phyloP scores from a whole-genome alignment of 192 early-diverging fungal species.

The Coemansia interrupta region DNA sequence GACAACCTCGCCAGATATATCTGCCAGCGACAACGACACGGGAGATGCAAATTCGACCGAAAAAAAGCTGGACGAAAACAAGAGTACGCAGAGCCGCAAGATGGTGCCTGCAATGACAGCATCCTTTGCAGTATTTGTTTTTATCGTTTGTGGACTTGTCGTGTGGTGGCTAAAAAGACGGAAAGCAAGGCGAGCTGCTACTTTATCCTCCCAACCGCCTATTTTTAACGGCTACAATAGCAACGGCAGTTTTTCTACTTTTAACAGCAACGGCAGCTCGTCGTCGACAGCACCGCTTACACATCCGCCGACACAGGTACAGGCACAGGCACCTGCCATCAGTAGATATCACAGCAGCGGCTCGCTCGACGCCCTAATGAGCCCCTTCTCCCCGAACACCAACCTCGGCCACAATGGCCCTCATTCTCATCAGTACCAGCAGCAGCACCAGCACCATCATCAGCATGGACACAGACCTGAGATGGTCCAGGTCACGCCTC shows the following conservation, averaged over 20 bases:
- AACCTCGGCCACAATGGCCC: not conserved
- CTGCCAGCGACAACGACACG: not conserved
- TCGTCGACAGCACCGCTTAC: not conserved
- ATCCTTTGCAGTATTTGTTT: not conserved
- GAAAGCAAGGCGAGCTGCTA: not conserved
- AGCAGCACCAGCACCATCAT: not conserved
- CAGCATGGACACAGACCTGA: not conserved
- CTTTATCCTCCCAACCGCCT: not conserved
- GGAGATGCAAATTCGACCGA: not conserved
- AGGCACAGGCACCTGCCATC: not conserved
- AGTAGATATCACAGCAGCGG: slow-evolving; percentile 6
- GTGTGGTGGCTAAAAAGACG: slow-evolving; percentile 3
- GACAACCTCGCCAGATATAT: not conserved
- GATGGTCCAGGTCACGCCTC: slow-evolving; percentile 1
- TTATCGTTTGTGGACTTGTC: not conserved
- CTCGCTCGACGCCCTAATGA: slow-evolving; percentile 7
- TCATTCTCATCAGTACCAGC: not conserved
- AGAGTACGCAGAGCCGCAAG: not conserved
- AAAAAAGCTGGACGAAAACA: not conserved
- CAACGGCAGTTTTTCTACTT: slow-evolving; percentile 8
- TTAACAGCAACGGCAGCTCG: not conserved
- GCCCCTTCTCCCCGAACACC: slow-evolving; percentile 1
- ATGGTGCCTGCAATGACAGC: not conserved
- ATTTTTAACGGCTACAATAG: not conserved
- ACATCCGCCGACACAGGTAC: not conserved